Percentiles rank a stretch among this genome's conserved stretches.
Conservation (phyloP, 2,329 filamentous ascomycete species). For the Pseudogymnoascus sp. region DNA sequence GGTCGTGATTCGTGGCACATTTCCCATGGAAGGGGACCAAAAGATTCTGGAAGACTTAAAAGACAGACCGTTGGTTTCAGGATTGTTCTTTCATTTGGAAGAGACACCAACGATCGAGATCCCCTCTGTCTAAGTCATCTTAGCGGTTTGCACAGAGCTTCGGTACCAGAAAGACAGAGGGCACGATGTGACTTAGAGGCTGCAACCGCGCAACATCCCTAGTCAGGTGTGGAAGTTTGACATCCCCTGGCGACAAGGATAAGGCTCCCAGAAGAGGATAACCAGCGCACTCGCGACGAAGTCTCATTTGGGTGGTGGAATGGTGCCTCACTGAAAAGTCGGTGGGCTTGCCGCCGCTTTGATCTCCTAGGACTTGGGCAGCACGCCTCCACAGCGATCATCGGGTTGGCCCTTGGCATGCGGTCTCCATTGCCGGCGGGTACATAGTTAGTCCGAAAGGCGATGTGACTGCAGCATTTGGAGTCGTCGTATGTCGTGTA, state of each 20-base stretch:
- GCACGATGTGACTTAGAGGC: slow-evolving; percentile 4
- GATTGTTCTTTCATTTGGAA: background rate
- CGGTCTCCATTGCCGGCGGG: background rate
- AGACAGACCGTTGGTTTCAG: background rate
- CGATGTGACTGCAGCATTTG: background rate
- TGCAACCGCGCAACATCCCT: background rate
- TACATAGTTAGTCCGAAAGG: background rate
- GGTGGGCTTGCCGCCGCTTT: background rate
- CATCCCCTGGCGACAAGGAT: background rate
- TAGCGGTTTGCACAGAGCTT: slow-evolving; percentile 4
- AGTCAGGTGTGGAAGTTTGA: background rate
- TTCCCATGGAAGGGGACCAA: background rate
- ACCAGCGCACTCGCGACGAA: background rate
- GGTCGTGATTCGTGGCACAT: background rate
- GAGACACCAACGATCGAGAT: slow-evolving; percentile 1
- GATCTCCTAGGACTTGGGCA: background rate
- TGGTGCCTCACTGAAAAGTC: background rate
- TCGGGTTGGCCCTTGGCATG: background rate
- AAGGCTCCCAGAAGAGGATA: background rate
- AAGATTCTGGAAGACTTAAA: slow-evolving; percentile 6
- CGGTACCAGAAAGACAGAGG: background rate
- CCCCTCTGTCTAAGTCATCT: background rate
- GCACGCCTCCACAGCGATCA: background rate
- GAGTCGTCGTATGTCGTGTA: background rate
- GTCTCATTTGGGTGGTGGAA: background rate